Evolutionary conservation across 805 yeast genomes (phyloP), one percentile per base, ranked within the genome.

Genomic region (Pichia occidentalis): DNA sequence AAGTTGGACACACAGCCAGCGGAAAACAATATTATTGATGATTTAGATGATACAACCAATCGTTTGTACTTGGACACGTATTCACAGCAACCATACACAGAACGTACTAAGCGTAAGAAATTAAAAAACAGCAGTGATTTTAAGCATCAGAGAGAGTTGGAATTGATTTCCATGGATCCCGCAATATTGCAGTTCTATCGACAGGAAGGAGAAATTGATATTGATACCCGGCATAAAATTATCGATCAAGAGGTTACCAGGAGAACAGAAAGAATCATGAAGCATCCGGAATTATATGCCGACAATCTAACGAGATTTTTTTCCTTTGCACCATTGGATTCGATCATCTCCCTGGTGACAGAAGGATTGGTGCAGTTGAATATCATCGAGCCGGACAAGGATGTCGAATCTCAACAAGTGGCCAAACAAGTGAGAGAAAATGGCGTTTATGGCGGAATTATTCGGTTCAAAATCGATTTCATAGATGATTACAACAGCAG

Each of bases 281-380:
- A 35, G 29, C 42, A 45, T 29, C 57, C 56, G 1, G 55, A 54
- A 6, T 36, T 60, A 10, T 61, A 68, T 24, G 62, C 68, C 1
- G 68, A 67, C 24, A 60, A 72, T 39, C 51, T 76, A 32, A 76
- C 80, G 1, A 57, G 75, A 30, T 75, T 75, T 48, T 74, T 71
- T 49, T 68, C 77, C 0, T 51, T 57, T 9, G 49, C 62, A 1
- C 66, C 75, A 3, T 39, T 71, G 17, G 73, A 69, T 36, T 54
- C 64, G 8, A 51, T 75, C 12, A 35, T 72, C 4, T 59, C 71
- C 3, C 56, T 64, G 1, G 34, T 75, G 2, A 44, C 63, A 11
- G 67, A 68, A 16, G 57, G 75, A 0, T 51, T 75, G 26, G 60
- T 61, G 37, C 59, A 64, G 31, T 48, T 70, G 12, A 75, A 75